These are phyloP conservation scores for Colletotrichum costaricense DNA, from an alignment of 2,329 filamentous ascomycete genomes.

Conservation along the genomic window DNA sequence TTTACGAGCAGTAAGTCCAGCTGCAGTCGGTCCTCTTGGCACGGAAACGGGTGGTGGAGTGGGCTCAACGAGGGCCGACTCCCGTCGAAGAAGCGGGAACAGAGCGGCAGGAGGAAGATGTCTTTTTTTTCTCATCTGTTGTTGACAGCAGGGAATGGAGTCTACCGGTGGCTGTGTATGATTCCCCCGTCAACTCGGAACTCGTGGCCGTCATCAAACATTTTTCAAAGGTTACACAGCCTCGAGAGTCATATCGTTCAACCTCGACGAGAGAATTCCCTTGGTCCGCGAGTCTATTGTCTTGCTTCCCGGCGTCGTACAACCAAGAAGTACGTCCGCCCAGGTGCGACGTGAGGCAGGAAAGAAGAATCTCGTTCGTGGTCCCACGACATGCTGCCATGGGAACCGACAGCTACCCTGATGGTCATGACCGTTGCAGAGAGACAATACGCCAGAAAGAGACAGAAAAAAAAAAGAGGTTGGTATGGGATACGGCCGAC, in stretches of 20 bases:
- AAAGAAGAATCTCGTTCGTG: not conserved
- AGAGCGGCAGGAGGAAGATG: not conserved
- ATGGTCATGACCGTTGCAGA: not conserved
- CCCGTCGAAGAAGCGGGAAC: not conserved
- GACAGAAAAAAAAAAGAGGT: not conserved
- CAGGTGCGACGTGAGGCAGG: constrained; percentile 5
- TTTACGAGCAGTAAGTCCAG: not conserved
- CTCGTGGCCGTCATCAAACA: not conserved
- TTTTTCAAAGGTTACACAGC: not conserved
- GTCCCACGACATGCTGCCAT: not conserved
- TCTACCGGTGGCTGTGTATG: not conserved
- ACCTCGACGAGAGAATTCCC: not conserved
- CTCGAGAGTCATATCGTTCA: not conserved
- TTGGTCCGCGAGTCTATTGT: constrained; percentile 1
- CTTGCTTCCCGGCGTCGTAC: constrained; percentile 7
- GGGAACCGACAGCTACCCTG: not conserved
- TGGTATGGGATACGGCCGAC: not conserved
- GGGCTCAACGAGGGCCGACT: not conserved
- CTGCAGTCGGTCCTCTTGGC: not conserved
- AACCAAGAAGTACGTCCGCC: constrained; percentile 20
- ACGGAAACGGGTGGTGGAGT: not conserved
- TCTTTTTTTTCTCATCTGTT: not conserved
- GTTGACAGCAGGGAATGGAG: not conserved
- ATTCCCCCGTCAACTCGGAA: not conserved
- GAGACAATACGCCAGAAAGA: not conserved